These are phyloP conservation scores for Ogataea nonfermentans DNA, from an alignment of 805 yeast species.

Conservation along the genomic window DNA sequence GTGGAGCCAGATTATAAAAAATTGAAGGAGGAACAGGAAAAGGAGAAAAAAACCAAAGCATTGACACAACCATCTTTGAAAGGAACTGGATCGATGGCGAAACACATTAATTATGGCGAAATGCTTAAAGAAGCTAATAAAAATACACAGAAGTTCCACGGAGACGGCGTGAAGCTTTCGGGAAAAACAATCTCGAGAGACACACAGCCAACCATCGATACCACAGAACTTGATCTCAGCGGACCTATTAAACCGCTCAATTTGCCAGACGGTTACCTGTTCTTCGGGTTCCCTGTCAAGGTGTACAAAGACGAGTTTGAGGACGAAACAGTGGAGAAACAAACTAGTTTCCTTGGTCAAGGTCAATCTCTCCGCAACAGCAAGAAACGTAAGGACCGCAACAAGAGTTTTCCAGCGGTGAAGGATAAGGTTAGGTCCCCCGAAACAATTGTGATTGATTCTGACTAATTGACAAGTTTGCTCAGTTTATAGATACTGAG, in stretches of 20 bases:
- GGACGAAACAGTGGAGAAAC: conserved; percentile 24
- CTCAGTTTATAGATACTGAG: conserved; percentile 18
- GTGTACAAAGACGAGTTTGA: conserved; percentile 43
- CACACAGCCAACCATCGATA: conserved; percentile 17
- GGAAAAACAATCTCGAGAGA: conserved; percentile 44
- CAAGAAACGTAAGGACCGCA: conserved; percentile 60
- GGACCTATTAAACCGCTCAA: conserved; percentile 70
- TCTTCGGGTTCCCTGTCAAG: conserved; percentile 86
- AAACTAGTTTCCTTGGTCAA: conserved; percentile 49
- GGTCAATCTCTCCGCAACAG: conserved; percentile 68
- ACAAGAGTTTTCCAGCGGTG: conserved; percentile 48
- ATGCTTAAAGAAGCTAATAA: conserved; percentile 45
- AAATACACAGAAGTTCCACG: conserved; percentile 42
- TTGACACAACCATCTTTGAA: conserved; percentile 36
- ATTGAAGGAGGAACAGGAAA: conserved; percentile 39
- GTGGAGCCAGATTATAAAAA: conserved; percentile 78
- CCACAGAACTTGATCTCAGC: conserved; percentile 40
- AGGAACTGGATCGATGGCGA: conserved; percentile 71
- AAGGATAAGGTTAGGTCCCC: conserved; percentile 69
- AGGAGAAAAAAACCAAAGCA: conserved; percentile 36
- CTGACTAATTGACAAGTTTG: conserved; percentile 19
- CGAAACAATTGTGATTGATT: conserved; percentile 79
- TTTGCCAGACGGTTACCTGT: conserved; percentile 81
- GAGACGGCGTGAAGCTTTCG: conserved; percentile 69
- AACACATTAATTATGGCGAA: conserved; percentile 61